phyloP scores from a whole-genome alignment of 768 basidiomycete genomes.

The Pleurotus eryngii region DNA sequence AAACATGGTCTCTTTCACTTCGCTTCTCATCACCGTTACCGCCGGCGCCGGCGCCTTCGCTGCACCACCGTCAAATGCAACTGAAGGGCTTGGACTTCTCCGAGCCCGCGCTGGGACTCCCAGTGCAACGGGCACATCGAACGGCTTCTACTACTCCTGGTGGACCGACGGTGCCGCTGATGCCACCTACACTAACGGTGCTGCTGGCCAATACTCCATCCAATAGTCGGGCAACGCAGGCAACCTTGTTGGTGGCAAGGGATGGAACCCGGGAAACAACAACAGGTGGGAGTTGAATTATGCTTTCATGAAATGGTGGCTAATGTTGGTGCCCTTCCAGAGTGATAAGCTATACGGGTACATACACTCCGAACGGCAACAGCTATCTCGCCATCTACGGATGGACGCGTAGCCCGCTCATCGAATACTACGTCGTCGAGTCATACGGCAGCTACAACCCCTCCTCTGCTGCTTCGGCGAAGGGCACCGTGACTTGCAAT shows the following conservation, averaged over 20 bases:
- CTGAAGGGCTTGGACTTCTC: conserved; percentile 4
- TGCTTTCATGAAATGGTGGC: background rate
- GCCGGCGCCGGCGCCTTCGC: conserved; percentile 16
- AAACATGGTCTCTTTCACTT: conserved; percentile 9
- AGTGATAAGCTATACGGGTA: conserved; percentile 33
- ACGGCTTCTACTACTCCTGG: conserved; percentile 35
- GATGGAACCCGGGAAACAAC: background rate
- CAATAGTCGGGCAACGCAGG: conserved; percentile 26
- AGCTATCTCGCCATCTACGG: conserved; percentile 43
- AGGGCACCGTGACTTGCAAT: conserved; percentile 38
- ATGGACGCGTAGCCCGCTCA: conserved; percentile 40
- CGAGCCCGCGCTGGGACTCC: conserved; percentile 17
- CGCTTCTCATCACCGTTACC: conserved; percentile 14
- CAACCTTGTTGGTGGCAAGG: conserved; percentile 35
- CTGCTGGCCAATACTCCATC: conserved; percentile 27
- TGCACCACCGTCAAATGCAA: conserved; percentile 15
- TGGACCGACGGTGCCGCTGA: conserved; percentile 28
- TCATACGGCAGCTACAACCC: conserved; percentile 41
- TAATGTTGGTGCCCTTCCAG: conserved; percentile 17
- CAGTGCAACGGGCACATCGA: conserved; percentile 25
- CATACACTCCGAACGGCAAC: conserved; percentile 35
- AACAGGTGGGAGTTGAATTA: background rate
- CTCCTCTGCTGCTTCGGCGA: conserved; percentile 21
- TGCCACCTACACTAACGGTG: conserved; percentile 28
- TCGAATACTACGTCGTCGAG: conserved; percentile 48